These are phyloP conservation scores for Inga leiocalycina DNA, from an alignment of 306 rosid genomes.

Conservation along the genomic window DNA sequence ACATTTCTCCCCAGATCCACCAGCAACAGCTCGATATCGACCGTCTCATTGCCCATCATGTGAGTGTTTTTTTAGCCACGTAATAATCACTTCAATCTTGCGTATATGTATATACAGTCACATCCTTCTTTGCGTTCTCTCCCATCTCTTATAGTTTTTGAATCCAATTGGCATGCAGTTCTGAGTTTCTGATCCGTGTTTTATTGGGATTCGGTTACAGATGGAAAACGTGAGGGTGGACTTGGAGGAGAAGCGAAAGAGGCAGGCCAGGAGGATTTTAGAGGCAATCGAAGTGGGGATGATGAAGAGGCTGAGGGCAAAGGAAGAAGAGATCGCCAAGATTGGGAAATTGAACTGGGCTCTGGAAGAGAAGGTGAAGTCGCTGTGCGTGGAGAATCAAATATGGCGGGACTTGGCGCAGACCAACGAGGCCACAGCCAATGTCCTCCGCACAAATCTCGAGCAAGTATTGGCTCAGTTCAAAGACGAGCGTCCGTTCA, in stretches of 20 bases:
- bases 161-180: background rate
- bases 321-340: constrained; percentile 68
- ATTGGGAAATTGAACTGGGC: constrained; percentile 67
- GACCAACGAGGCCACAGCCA: constrained; percentile 78
- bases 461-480: constrained; percentile 56
- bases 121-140: background rate
- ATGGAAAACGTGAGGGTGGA: constrained; percentile 77
- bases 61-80: background rate
- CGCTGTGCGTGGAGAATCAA: constrained; percentile 66
- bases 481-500: constrained; percentile 21
- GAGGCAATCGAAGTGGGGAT: constrained; percentile 59
- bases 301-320: constrained; percentile 54
- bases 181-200: background rate
- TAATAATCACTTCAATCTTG: background rate
- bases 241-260: constrained; percentile 65
- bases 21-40: constrained; percentile 66
- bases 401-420: constrained; percentile 87
- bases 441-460: constrained; percentile 63
- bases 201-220: constrained; percentile 25
- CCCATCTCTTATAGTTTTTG: no score
- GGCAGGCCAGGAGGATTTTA: constrained; percentile 52
- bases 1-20: constrained; percentile 59
- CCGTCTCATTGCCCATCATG: constrained; percentile 61
- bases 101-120: background rate
- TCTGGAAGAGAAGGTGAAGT: constrained; percentile 59